Evolutionary conservation across 441 rosid species (phyloP).

Genomic region (Croton setiger): DNA sequence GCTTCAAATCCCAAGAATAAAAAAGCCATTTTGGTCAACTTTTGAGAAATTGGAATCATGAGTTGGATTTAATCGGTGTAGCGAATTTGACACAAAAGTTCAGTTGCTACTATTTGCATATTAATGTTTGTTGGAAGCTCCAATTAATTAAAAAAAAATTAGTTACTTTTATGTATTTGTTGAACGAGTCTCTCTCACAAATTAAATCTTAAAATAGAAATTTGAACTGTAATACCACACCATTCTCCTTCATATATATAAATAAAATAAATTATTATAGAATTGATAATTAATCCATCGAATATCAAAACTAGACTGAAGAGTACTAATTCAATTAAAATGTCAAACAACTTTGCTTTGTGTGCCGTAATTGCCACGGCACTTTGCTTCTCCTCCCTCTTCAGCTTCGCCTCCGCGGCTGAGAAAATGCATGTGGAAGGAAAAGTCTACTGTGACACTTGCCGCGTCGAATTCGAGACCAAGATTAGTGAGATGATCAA

Average conservation of each 20-base stretch:
- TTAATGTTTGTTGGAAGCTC: too few relatives aligned
- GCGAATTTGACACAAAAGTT: too few relatives aligned
- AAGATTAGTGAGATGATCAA: conserved; percentile 23
- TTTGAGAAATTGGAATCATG: too few relatives aligned
- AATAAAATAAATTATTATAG: not conserved
- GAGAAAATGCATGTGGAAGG: conserved; percentile 32
- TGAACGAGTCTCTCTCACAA: conserved; percentile 1
- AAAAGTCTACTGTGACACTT: conserved; percentile 46
- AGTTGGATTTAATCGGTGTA: too few relatives aligned
- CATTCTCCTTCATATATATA: not conserved
- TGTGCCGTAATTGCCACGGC: conserved; percentile 19
- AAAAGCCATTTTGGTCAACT: not conserved
- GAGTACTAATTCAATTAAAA: conserved; percentile 12
- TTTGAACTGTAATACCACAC: not conserved
- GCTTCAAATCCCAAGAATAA: not conserved
- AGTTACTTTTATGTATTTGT: too few relatives aligned
- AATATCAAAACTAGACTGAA: not conserved
- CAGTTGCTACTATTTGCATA: too few relatives aligned
- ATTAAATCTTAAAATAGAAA: not conserved
- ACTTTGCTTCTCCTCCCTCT: conserved; percentile 35
- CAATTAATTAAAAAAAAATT: too few relatives aligned
- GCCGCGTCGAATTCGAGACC: conserved; percentile 47
- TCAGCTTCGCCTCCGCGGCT: conserved; percentile 18
- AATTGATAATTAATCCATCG: not conserved
- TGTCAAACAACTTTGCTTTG: conserved; percentile 32